Base-by-base conservation (phyloP, 2,329 filamentous ascomycete species). In the Colletotrichum liriopes region DNA sequence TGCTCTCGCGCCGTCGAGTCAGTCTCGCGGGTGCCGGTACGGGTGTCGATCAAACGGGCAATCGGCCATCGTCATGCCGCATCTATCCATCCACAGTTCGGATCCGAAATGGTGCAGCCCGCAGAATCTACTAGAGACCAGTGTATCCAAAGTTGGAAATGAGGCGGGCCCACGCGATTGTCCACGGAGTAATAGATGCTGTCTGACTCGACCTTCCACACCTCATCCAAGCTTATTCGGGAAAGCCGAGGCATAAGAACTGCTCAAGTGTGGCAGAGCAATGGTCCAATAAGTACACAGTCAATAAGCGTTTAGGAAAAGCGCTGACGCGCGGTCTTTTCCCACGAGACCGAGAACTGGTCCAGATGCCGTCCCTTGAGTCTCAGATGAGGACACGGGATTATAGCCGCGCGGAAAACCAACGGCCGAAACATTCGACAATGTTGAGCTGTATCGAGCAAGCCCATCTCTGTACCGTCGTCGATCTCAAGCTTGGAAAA, bases 41-140 rank as follows among this genome's bases (percentile, higher is more conserved):
- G 51, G 37, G 32, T 54, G 65, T 55, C 59, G 65, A 72, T 72
- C 65, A 69, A 72, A 72, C 69, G 41, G 59, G 54, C 26, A 68
- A 39, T 51, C 54, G 45, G 35, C 29, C n/a, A 29, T 23, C 29
- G 35, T 65, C 59, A 62, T 71, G 65, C 68, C 43, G 51, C 51
- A 35, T 37, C 55, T 65, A 35, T 62, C 32, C 39, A 29, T 47
- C 49, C 41, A 61, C 55, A 62, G 35, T 47, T 71, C 69, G 65
- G 65, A 55, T 49, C 52, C 59, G 69, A 60, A 54, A 69, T 63
- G 65, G 54, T 54, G 39, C 65, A 64, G n/a, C 47, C 56, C 54
- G 65, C 59, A 64, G 39, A 59, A 69, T 37, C 39, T 55, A 43
- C 32, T 39, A 45, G 37, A 56, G 55, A 61, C 23, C 18, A n/a